Evolutionary conservation across 2,329 filamentous ascomycete genomes (phyloP), one percentile per base, ranked within the genome.

Genomic region (Rhynchosporium secalis): DNA sequence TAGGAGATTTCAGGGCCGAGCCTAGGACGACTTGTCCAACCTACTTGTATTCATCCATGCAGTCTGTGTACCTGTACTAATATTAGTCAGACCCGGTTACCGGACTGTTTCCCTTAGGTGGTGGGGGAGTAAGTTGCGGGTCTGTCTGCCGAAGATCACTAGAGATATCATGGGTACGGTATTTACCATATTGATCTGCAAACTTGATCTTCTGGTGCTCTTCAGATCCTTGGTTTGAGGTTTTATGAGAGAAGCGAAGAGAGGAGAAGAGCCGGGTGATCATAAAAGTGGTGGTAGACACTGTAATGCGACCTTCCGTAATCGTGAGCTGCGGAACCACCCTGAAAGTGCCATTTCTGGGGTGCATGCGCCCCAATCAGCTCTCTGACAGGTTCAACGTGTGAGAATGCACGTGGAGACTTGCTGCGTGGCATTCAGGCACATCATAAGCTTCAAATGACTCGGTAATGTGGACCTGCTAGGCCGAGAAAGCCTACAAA

Each of bases 381-480:
- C 6, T 40, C n/a, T 52, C 28, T 26, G 15, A 15, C 6, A 38
- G 3, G 8, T 40, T 38, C 15, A 20, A 33, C 7, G 47, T 10
- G 13, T 12, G n/a, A 28, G 8, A 4, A 9, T 20, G 20, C 15
- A 8, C 12, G 3, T 33, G 3, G 3, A 40, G 26, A n/a, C 49
- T 38, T 28, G 31, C 26, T 40, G 33, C 33, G 3, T 52, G 15
- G 49, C 38, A 52, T 52, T 52, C 49, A 52, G 49, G 49, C 49
- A 52, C 49, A 52, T 40, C 33, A 33, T n/a, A 40, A 52, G 15
- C 49, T n/a, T 40, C 33, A 26, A 15, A 52, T 33, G 31, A 40
- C n/a, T 38, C 49, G 49, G 49, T n/a, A 52, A 38, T n/a, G n/a
- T 52, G 49, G 49, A 52, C 49, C 49, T 52, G 49, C 49, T 52